These are phyloP conservation scores for Chlorella variabilis DNA, from an alignment of 163 green algal genomes.

Conservation along the genomic window DNA sequence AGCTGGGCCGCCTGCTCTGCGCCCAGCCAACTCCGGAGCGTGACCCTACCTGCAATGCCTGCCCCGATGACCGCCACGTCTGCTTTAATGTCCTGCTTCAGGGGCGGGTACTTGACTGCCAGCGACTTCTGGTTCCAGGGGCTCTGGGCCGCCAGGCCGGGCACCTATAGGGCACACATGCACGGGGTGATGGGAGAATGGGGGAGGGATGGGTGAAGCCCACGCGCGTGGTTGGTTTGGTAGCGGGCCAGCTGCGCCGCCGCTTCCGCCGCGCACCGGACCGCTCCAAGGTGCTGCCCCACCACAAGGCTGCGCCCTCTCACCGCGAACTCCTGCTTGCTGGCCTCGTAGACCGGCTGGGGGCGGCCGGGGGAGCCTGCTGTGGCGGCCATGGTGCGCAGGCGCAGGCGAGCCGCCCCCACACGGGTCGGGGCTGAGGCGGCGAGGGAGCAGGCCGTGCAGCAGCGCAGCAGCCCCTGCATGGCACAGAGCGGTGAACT, in stretches of 20 bases:
- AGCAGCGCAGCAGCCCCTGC: constrained; percentile 7
- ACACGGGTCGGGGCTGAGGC: not conserved
- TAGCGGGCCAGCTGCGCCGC: not conserved
- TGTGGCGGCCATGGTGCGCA: not conserved
- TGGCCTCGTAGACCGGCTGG: not conserved
- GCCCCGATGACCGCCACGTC: constrained; percentile 60
- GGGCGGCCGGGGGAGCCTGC: not conserved
- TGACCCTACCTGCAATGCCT: too few relatives aligned
- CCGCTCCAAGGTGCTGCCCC: not conserved
- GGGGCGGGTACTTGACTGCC: constrained; percentile 38
- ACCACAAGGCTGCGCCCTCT: too few relatives aligned
- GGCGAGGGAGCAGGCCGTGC: not conserved
- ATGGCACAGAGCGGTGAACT: not conserved
- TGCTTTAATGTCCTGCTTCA: constrained; percentile 27
- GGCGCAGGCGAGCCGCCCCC: not conserved
- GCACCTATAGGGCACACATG: constrained; percentile 8
- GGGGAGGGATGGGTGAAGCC: not conserved
- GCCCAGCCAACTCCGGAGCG: too few relatives aligned
- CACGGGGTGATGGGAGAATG: not conserved
- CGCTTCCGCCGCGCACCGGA: not conserved
- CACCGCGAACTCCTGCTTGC: constrained; percentile 12
- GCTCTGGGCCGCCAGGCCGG: constrained; percentile 7
- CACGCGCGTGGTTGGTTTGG: too few relatives aligned
- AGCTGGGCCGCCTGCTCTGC: too few relatives aligned
- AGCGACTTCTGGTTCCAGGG: constrained; percentile 35